A percentile compares a stretch with the other conserved stretches of the same genome.
phyloP scores from a whole-genome alignment of 225 moss, liverwort and hornwort genomes.

The Polytrichum formosum region DNA sequence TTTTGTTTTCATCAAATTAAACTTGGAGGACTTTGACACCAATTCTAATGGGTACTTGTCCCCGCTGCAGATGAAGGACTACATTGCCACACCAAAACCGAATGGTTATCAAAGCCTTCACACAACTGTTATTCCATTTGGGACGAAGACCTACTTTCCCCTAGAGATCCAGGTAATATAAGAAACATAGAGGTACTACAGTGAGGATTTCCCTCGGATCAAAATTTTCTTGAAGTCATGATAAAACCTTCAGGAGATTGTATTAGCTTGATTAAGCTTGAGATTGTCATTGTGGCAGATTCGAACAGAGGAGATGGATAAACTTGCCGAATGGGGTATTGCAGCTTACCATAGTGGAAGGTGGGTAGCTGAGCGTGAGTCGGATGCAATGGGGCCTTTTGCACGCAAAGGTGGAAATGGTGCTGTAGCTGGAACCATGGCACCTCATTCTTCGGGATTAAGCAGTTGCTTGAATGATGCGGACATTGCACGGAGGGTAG shows the following conservation, averaged over 20 bases:
- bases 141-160: slow-evolving; percentile 86
- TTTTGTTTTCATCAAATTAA: background rate
- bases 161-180: slow-evolving; percentile 86
- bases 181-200: background rate
- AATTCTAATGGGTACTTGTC: too few relatives aligned
- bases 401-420: slow-evolving; percentile 68
- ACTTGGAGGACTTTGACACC: too few relatives aligned
- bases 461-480: slow-evolving; percentile 80
- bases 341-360: slow-evolving; percentile 91
- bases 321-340: slow-evolving; percentile 97
- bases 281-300: slow-evolving; percentile 46
- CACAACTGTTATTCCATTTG: slow-evolving; percentile 96
- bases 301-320: slow-evolving; percentile 99
- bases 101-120: slow-evolving; percentile 99
- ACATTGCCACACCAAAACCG: slow-evolving; percentile 97
- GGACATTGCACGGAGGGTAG: slow-evolving; percentile 93
- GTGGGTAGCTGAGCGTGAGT: slow-evolving; percentile 54
- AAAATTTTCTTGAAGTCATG: background rate
- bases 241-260: background rate
- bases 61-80: slow-evolving; percentile 81
- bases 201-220: too few relatives aligned
- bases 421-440: slow-evolving; percentile 37
- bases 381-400: slow-evolving; percentile 55
- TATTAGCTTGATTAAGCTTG: background rate
- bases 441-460: slow-evolving; percentile 43